Conservation (phyloP, 768 basidiomycete species). For the Leccinum arenicola region DNA sequence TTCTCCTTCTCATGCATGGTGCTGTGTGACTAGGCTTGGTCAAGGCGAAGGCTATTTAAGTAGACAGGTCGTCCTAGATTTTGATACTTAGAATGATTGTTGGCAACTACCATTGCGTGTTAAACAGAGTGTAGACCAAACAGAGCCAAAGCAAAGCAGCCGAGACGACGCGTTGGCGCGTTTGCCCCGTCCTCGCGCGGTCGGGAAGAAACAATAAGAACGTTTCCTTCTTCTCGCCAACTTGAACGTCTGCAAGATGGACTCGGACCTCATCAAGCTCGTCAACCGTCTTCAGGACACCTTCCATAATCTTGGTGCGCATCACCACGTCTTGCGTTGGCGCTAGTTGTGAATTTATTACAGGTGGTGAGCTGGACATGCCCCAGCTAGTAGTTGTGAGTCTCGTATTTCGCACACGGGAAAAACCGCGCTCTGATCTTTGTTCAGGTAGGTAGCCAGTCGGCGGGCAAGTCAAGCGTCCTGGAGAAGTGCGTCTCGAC, state of each 20-base stretch:
- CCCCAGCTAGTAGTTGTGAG: slow-evolving; percentile 86
- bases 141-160: slow-evolving; percentile 28
- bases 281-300: slow-evolving; percentile 96
- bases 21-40: slow-evolving; percentile 61
- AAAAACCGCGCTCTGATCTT: background rate
- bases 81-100: slow-evolving; percentile 18
- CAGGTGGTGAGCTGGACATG: slow-evolving; percentile 91
- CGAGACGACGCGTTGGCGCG: slow-evolving; percentile 32
- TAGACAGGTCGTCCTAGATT: slow-evolving; percentile 22
- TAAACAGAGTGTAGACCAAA: slow-evolving; percentile 10
- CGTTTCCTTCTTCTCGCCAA: slow-evolving; percentile 2
- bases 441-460: slow-evolving; percentile 89
- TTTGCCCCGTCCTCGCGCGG: slow-evolving; percentile 17
- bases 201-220: slow-evolving; percentile 1
- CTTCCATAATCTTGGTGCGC: slow-evolving; percentile 81
- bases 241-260: slow-evolving; percentile 53
- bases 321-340: slow-evolving; percentile 3
- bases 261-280: slow-evolving; percentile 88
- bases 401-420: slow-evolving; percentile 14
- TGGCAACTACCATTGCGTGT: slow-evolving; percentile 2
- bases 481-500: slow-evolving; percentile 78
- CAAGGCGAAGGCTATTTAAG: slow-evolving; percentile 87
- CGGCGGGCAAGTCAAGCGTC: slow-evolving; percentile 93
- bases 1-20: background rate
- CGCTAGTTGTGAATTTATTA: slow-evolving; percentile 11